Base-by-base conservation (phyloP, 2,329 filamentous ascomycete genomes). In the Cladosporium sp. region DNA sequence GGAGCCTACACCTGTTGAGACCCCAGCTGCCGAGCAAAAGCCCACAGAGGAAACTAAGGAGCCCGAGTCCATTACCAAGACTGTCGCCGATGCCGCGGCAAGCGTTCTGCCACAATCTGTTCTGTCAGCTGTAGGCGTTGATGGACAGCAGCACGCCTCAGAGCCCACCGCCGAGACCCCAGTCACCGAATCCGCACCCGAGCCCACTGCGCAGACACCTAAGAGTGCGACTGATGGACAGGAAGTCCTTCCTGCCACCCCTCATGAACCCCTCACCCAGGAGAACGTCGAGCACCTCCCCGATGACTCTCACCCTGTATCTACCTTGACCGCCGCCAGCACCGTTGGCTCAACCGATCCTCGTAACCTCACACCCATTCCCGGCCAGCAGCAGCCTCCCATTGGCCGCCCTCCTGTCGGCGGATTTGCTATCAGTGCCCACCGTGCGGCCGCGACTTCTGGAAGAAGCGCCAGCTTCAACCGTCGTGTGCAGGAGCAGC, bases 261-360 rank as follows among this genome's bases (percentile, higher is more conserved):
- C 91, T 28, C 89, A 91, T 79, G 92, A 93, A 77, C 88, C 93
- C 74, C 86, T 98, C 70, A 98, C 94, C 31, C 89, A 94, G 81
- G 90, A 89, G 72, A 98, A 98, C 79, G 89, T 98, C 66, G 93
- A 97, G 78, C 91, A 94, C 80, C 85, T 98, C 72, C 90, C 89
- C 70, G 93, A 97, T 80, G 85, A 85, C 65, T 96, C 94, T 52
- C 82, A 88, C 65, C 91, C 92, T 49, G 87, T 89, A 23, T 85
- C 89, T 56, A 94, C 91, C 63, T 90, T 89, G 70, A 97, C 94
- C 56, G 91, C 88, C 69, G 92, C 91, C 69, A 97, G 93, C 84
- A 97, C 93, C 67, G 91, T 92, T 72, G 95, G 94, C 78, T 93
- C 92, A 21, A 89, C 91, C 83, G 92, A 96, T 75, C 86, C 89